Evolutionary conservation across 441 rosid genomes (phyloP), one percentile per base, ranked within the genome.

Genomic region (Jatropha multifida): DNA sequence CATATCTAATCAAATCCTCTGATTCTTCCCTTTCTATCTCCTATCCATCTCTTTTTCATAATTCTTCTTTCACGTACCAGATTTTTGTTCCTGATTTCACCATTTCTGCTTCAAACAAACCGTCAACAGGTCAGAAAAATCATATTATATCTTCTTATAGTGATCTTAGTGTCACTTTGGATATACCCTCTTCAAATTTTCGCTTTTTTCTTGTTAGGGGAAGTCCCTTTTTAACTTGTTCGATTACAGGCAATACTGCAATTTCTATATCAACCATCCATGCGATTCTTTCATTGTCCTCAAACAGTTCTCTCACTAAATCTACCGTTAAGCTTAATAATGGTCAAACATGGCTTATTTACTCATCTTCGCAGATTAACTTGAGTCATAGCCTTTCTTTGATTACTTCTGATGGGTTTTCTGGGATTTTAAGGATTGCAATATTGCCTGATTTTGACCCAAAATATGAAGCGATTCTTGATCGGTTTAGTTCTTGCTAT

Each of bases 161-260:
- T 82, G 98, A 93, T 85, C 94, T 95, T 71, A 83, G 94, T 61
- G 84, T 95, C 72, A 90, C 95, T 63, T 83, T 95, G 69, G 98
- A 93, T 73, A 78, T 90, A 38, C 95, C 97, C 38, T 77, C 84
- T 44, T 87, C 91, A 3, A 87, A 87, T 46, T 86, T 95, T 48
- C 85, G 93, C 0, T 93, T 93, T 86, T 91, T 85, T 67, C 94
- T 95, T 40, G 95, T 86, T 6, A 82, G 98, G 76, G 98, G 99
- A 44, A 89, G 95, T 78, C 98, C 99, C n/a, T 93, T 88, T 75
- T 46, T 95, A 73, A 95, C 99, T 41, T 92, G 78, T 77, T 85
- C 89, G 5, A 84, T 93, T 27, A 65, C 87, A 0, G 71, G 78
- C 13, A 82, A 78, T 13, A 81, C 90, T 17, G 71, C 90, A 3